Evolutionary conservation across 805 yeast species (phyloP), one percentile per base, ranked within the genome.

Genomic region (Kazachstania martiniae): DNA sequence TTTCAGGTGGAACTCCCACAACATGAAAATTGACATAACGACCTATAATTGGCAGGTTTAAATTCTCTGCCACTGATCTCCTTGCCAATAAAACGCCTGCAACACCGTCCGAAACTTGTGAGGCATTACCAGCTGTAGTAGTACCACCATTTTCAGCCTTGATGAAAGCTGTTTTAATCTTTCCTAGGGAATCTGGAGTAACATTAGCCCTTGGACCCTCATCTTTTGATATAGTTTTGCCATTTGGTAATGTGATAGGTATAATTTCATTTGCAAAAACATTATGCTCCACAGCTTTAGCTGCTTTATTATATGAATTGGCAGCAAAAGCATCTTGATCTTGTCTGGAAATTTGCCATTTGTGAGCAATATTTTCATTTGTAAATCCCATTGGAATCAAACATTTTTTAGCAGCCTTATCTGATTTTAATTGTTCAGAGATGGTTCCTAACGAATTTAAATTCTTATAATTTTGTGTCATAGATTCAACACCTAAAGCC

Each of bases 351-450:
- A 89, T 66, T 40, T 61, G 58, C 59, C 66, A 87, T 56, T 70
- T 69, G 27, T 60, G 58, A 18, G 93, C 87, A 35, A 89, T 82
- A 57, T 89, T 89, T 64, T 89, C 97, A 53, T 85, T 82, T 33
- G 97, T 89, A 49, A 78, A 77, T 28, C 97, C 97, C 97, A 89
- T 89, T 43, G 97, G 97, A 41, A 89, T 74, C 58, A 80, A 62
- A 62, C 96, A 89, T 58, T 77, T 77, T 40, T 65, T 65, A n/a
- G 79, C 77, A 29, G 63, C 70, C 31, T 55, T 49, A 43, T 65
- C 56, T 8, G 54, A 53, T 28, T 62, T 50, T 48, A 72, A 51
- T 12, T 61, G 60, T 14, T 70, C 67, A 9, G 83, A 74, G 38
- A 78, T 65, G 26, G 64, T 61, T 8, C 85, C 79, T 37, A 78